Conservation (phyloP, 2,329 filamentous ascomycete genomes). For the Periglandula ipomoeae region DNA sequence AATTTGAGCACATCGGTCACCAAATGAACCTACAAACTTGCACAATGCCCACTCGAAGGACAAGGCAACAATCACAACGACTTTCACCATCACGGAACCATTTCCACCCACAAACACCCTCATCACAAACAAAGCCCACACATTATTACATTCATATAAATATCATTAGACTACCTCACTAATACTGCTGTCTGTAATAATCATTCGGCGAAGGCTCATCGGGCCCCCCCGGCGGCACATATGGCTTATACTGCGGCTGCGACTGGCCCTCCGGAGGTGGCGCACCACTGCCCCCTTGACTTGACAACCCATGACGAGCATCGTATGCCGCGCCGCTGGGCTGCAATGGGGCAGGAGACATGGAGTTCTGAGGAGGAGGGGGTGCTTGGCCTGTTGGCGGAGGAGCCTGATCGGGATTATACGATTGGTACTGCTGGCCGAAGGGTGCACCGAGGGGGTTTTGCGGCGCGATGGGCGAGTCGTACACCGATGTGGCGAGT, state of each 20-base stretch:
- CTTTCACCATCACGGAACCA: too few species aligned
- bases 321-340: constrained; percentile 38
- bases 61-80: too few species aligned
- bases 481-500: constrained; percentile 67
- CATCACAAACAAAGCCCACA: too few species aligned
- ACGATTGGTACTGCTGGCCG: constrained; percentile 31
- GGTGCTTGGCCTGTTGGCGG: constrained; percentile 25
- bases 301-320: constrained; percentile 40
- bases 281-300: constrained; percentile 23
- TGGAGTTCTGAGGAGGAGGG: constrained; percentile 19
- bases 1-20: too few species aligned
- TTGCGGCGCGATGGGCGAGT: constrained; percentile 56
- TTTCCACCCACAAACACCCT: too few species aligned
- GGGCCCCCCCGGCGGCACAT: constrained; percentile 40
- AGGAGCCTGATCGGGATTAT: constrained; percentile 28
- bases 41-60: too few species aligned
- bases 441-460: constrained; percentile 26
- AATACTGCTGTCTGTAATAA: constrained; percentile 40
- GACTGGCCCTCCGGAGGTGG: constrained; percentile 5
- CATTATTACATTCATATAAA: too few species aligned
- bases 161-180: not conserved
- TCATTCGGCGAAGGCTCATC: constrained; percentile 44
- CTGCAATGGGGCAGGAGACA: constrained; percentile 36
- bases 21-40: too few species aligned
- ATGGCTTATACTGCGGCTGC: constrained; percentile 50